phyloP scores from a whole-genome alignment of 768 basidiomycete genomes.

The Tylopilus sp. region DNA sequence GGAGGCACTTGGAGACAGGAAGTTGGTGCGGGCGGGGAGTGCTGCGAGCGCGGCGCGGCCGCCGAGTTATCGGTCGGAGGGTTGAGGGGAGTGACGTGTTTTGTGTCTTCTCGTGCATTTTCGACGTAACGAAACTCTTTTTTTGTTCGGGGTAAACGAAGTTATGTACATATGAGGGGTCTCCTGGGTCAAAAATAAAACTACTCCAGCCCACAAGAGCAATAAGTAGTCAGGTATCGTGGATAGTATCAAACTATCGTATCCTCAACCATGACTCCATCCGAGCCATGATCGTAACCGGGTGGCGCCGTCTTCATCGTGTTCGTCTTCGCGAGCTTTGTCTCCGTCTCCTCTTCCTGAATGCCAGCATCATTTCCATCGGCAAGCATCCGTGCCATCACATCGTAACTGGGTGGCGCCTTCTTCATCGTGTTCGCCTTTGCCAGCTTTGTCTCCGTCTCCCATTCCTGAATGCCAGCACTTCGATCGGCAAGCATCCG shows the following conservation, averaged over 20 bases:
- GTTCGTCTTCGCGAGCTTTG: conserved; percentile 13
- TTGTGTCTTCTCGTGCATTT: background rate
- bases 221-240: too few relatives aligned
- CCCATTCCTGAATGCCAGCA: conserved; percentile 19
- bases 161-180: too few relatives aligned
- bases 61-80: conserved; percentile 19
- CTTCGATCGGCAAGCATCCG: conserved; percentile 22
- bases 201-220: too few relatives aligned
- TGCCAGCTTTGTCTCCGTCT: conserved; percentile 18
- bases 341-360: conserved; percentile 21
- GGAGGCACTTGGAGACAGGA: background rate
- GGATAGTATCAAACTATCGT: too few relatives aligned
- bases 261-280: too few relatives aligned
- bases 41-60: conserved; percentile 8
- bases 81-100: background rate
- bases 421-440: conserved; percentile 14
- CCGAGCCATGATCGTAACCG: conserved; percentile 8
- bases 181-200: too few relatives aligned
- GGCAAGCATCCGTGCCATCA: conserved; percentile 11
- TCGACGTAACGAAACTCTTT: background rate
- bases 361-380: conserved; percentile 18
- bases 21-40: background rate
- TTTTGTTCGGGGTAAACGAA: too few relatives aligned
- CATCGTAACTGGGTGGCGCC: conserved; percentile 14
- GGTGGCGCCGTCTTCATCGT: conserved; percentile 16